A percentile compares a stretch with the other conserved stretches of the same genome.
phyloP scores from a whole-genome alignment of 2,329 filamentous ascomycete genomes.

The Penicillium glabrum region DNA sequence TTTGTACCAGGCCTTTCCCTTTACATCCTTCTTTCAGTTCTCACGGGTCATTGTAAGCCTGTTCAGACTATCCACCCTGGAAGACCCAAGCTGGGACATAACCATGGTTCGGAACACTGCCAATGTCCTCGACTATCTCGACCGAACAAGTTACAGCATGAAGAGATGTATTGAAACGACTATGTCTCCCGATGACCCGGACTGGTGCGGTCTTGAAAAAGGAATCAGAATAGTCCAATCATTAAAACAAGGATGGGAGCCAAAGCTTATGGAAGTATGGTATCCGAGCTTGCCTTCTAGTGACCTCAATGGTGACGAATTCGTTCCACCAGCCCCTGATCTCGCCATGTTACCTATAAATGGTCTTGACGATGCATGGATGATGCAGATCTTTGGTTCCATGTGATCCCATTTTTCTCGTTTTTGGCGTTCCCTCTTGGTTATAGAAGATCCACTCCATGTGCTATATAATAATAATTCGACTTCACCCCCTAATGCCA shows the following conservation, averaged over 20 bases:
- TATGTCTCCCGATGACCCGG: neutral
- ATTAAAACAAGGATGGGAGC: conserved; percentile 21
- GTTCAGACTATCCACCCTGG: conserved; percentile 23
- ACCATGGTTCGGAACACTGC: conserved; percentile 25
- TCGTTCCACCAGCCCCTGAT: conserved; percentile 3
- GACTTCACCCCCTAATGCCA: neutral
- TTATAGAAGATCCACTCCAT: neutral
- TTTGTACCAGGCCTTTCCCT: conserved; percentile 16
- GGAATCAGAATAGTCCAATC: conserved; percentile 16
- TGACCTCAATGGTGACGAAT: neutral
- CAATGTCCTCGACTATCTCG: conserved; percentile 24
- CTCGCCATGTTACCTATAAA: conserved; percentile 11
- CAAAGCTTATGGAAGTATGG: conserved; percentile 22
- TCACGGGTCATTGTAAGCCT: conserved; percentile 19
- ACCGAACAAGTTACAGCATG: conserved; percentile 14
- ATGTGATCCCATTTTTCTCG: neutral
- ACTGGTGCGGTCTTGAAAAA: conserved; percentile 19
- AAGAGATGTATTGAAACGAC: conserved; percentile 8
- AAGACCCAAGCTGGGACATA: conserved; percentile 29
- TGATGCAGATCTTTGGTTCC: conserved; percentile 23
- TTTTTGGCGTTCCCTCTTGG: neutral
- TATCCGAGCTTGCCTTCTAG: conserved; percentile 8
- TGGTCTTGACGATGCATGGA: conserved; percentile 23
- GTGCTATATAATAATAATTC: neutral
- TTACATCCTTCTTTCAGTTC: conserved; percentile 26